Evolutionary conservation across 306 rosid genomes (phyloP), one percentile per base, ranked within the genome.

Genomic region (Heteromeles arbutifolia): DNA sequence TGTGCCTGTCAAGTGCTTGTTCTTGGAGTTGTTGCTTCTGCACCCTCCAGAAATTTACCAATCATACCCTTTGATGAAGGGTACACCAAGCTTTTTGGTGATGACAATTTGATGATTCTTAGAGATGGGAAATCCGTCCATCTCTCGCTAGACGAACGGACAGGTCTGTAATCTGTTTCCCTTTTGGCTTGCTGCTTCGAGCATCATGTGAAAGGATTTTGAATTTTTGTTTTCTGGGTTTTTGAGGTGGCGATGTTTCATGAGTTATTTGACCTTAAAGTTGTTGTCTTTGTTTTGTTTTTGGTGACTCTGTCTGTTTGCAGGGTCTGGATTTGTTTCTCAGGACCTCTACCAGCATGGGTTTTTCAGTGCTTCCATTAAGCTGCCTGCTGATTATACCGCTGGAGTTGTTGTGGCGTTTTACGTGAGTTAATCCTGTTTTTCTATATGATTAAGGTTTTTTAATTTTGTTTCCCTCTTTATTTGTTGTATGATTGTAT

Each of bases 331-430:
- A 80, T 94, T 94, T 85, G 95, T 86, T 34, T 90, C 98, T 75
- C 98, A 94, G 74, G 98, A 94, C 77, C 85, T 94, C 78, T 94
- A 90, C 77, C 91, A 85, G 72, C 93, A 92, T 48, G 98, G 98
- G 39, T 90, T 86, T 81, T 92, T 92, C 85, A 87, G 98, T 84
- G 98, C 96, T 77, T 88, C 95, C 1, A 89, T 94, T 77, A 92
- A 94, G 92, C 74, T 94, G 81, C 98, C 98, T 13, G 59, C 91
- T 80, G 98, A 94, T 84, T 94, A 94, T 45, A 88, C 98, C 71
- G 98, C 98, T 52, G 98, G 98, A 53, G 95, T 92, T 75, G 98
- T 94, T 6, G 96, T 94, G 77, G 98, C 98, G 39, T 94, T 94
- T 73, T 94, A 94, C 85, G 98, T 94, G 82, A 94, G 98, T 86